Conservation (phyloP, 352 stramenopile genomes). For the Pythium grandisporangium region DNA sequence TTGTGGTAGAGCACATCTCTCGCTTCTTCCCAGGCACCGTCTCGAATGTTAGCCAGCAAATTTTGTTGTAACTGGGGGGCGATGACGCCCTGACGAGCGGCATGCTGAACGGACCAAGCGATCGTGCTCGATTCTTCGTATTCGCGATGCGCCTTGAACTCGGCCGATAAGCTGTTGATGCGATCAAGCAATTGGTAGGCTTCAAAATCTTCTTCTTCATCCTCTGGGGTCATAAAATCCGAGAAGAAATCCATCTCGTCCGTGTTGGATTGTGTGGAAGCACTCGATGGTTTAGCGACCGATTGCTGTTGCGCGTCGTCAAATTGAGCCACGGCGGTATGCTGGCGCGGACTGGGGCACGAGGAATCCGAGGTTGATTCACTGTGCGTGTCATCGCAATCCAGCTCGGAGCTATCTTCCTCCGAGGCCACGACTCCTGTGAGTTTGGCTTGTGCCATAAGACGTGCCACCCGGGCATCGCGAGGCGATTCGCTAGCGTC, state of each 20-base stretch:
- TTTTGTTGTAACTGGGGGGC: conserved; percentile 62
- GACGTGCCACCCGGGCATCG: neutral
- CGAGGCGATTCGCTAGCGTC: neutral
- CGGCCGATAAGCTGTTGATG: conserved; percentile 47
- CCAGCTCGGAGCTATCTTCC: conserved; percentile 46
- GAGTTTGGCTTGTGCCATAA: neutral
- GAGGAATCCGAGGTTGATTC: conserved; percentile 68
- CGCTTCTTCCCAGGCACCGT: conserved; percentile 50
- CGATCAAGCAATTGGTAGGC: conserved; percentile 55
- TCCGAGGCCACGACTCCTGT: conserved; percentile 9
- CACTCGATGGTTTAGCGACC: conserved; percentile 1
- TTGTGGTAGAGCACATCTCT: conserved; percentile 81
- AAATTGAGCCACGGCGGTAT: conserved; percentile 17
- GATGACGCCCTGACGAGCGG: conserved; percentile 49
- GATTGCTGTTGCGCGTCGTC: conserved; percentile 13
- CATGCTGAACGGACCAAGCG: conserved; percentile 64
- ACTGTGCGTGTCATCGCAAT: conserved; percentile 68
- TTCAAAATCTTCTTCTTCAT: conserved; percentile 56
- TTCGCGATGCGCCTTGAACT: conserved; percentile 59
- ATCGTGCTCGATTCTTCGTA: conserved; percentile 65
- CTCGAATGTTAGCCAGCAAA: conserved; percentile 44
- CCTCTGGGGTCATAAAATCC: conserved; percentile 32
- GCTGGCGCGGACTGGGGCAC: conserved; percentile 53
- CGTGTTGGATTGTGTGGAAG: conserved; percentile 4
- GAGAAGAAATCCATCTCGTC: conserved; percentile 48